These are phyloP conservation scores for Furcasterigmium furcatum DNA, from an alignment of 2,329 filamentous ascomycete genomes.

Conservation along the genomic window DNA sequence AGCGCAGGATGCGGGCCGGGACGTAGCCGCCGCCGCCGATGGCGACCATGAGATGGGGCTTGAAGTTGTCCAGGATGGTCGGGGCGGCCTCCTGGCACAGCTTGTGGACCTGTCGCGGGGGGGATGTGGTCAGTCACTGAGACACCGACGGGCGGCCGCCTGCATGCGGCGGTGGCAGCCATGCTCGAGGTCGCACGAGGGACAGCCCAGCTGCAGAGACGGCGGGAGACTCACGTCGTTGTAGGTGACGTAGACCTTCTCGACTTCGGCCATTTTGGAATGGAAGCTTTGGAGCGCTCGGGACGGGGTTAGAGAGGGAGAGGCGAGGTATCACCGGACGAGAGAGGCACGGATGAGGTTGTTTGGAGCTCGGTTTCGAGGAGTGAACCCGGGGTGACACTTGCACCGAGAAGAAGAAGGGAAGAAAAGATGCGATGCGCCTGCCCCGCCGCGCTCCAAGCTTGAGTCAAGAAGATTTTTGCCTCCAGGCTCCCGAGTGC, in stretches of 20 bases:
- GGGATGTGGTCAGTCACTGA: too few species aligned
- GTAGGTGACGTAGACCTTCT: constrained; percentile 89
- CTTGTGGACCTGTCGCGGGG: constrained; percentile 76
- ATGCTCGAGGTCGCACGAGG: not conserved
- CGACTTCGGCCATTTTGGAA: constrained; percentile 58
- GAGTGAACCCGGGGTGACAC: too few species aligned
- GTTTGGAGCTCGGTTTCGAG: too few species aligned
- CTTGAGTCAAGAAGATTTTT: too few species aligned
- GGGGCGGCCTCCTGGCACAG: constrained; percentile 85
- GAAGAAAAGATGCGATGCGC: too few species aligned
- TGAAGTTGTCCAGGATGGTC: constrained; percentile 78
- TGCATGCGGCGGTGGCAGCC: not conserved
- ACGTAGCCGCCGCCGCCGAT: constrained; percentile 98
- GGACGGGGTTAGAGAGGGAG: not conserved
- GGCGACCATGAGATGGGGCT: constrained; percentile 95
- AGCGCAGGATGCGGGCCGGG: constrained; percentile 92
- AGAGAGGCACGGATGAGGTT: too few species aligned
- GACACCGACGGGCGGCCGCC: not conserved
- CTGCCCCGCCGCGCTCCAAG: too few species aligned
- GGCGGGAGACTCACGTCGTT: constrained; percentile 75
- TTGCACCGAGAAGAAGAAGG: too few species aligned
- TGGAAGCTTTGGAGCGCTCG: constrained; percentile 1
- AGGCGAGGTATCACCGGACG: too few species aligned
- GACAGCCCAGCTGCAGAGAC: not conserved
- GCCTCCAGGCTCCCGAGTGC: too few species aligned